Base-by-base conservation (phyloP, 2,329 filamentous ascomycete genomes). In the Talaromyces albobiverticillius region DNA sequence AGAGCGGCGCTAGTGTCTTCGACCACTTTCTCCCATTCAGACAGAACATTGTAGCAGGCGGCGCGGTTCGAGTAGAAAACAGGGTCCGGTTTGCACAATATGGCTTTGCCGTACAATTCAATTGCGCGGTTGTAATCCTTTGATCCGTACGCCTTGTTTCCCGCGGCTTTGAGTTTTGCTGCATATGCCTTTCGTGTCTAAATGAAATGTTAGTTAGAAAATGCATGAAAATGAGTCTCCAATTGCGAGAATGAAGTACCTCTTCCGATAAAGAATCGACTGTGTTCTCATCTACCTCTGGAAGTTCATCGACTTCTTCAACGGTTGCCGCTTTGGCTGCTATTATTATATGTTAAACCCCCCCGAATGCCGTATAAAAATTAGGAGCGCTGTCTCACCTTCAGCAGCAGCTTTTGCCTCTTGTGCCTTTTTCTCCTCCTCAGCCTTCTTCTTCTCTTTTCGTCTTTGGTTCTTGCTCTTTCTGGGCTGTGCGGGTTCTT, bases 1-100 rank as follows among this genome's bases (percentile, higher is more conserved):
- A 99, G 87, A 60, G 94, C 94, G 51, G 94, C 93, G 29, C 90
- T 96, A 54, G 94, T 97, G 70, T 99, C 94, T 67, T 95, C 93
- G 59, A 99, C 88, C 55, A 97, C 94, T 79, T 94, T 93, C 47
- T 95, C 88, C 91, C 93, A 99, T 65, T 96, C 83, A 61, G 85
- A 86, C 69, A 94, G 85, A 61, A 94, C 91, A 71, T 96, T 97
- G 79, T 91, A 95, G 82, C 94, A 99, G 52, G 94, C 94, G 55
- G 94, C 94, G 64, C 94, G 88, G 82, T 99, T 99, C 60, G 94
- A 97, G 82, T 95, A 99, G 81, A 94, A 99, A 71, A 99, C 92
- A 29, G 94, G 91, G 68, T 99, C 94, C 55, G 92, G 88, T 78
- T 94, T 95, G 87, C 94, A 97, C 49, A 97, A 79, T 65, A 99